These are phyloP conservation scores for Colletotrichum higginsianum DNA, from an alignment of 2,329 filamentous ascomycete species.

Conservation along the genomic window DNA sequence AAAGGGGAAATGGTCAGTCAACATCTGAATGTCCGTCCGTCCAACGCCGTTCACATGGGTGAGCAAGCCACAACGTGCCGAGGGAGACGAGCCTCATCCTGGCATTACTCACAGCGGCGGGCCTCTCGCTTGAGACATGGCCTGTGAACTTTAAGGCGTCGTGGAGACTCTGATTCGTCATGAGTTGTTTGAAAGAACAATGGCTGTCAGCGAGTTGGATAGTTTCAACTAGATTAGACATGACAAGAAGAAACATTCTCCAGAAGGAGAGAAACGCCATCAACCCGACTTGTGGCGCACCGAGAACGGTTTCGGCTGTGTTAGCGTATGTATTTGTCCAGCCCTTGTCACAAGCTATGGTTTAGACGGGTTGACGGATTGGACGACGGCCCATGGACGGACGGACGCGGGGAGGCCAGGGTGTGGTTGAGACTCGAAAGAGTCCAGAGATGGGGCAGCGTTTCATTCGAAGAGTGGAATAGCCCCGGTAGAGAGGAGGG, in stretches of 20 bases:
- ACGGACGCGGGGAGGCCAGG: slow-evolving; percentile 20
- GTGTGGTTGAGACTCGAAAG: slow-evolving; percentile 22
- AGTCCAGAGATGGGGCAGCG: slow-evolving; percentile 26
- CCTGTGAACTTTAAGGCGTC: slow-evolving; percentile 22
- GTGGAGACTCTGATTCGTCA: slow-evolving; percentile 2
- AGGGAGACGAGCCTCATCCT: slow-evolving; percentile 25
- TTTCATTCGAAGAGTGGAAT: slow-evolving; percentile 38
- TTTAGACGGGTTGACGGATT: slow-evolving; percentile 26
- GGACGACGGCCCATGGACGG: slow-evolving; percentile 23
- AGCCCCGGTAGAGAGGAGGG: slow-evolving; percentile 24
- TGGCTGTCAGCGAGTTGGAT: neutral
- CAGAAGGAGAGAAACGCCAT: slow-evolving; percentile 1
- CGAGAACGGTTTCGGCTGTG: neutral
- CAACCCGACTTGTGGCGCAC: slow-evolving; percentile 5
- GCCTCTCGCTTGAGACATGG: slow-evolving; percentile 30
- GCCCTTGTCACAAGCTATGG: slow-evolving; percentile 17
- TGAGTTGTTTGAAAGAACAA: neutral
- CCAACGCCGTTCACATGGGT: slow-evolving; percentile 30
- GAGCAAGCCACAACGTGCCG: slow-evolving; percentile 18
- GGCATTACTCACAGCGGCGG: slow-evolving; percentile 23
- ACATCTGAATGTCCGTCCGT: neutral
- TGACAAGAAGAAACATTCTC: neutral
- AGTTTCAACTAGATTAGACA: neutral
- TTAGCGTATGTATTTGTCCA: neutral
- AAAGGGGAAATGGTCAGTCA: neutral